Evolutionary conservation across 345 rosid genomes (phyloP), one percentile per base, ranked within the genome.

Genomic region (Excoecaria cochinchinensis): DNA sequence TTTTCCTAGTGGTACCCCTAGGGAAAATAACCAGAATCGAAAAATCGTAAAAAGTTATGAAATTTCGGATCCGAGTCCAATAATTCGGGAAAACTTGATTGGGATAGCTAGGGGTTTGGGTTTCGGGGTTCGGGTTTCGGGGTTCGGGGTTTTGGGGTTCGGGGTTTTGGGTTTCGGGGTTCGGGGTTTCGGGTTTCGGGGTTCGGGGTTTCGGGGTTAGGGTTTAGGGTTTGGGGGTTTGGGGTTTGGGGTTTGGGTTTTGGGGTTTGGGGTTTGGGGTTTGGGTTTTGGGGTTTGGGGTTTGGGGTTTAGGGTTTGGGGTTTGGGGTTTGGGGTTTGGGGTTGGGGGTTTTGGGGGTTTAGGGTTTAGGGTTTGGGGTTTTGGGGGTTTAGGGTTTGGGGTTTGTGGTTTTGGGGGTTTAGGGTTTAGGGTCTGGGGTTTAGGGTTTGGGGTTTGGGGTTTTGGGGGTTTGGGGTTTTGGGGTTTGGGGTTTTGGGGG

Each of bases 61-160:
- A n/a, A n/a, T n/a, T n/a, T n/a, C n/a, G n/a, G n/a, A n/a, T n/a
- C n/a, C n/a, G n/a, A n/a, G n/a, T n/a, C n/a, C n/a, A n/a, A n/a
- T n/a, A n/a, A n/a, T n/a, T n/a, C n/a, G n/a, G n/a, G n/a, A n/a
- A n/a, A n/a, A n/a, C n/a, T n/a, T n/a, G n/a, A n/a, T n/a, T n/a
- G n/a, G n/a, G n/a, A n/a, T n/a, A n/a, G n/a, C n/a, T n/a, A n/a
- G n/a, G 64, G 78, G 73, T 75, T 67, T 67, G 24, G 79, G 74
- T 75, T 76, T 76, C 60, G 70, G 79, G 79, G 79, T 76, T 69
- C 60, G 48, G 70, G 74, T 75, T 60, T 76, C 48, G 19, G 74
- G 79, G 74, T 48, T 76, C 47, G 25, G 59, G 68, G 79, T 75
- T 53, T 68, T 38, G 15, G 63, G 74, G 74, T 44, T 40, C 57